Evolutionary conservation across 257 asterid species (phyloP).

Genomic region (Echium plantagineum): DNA sequence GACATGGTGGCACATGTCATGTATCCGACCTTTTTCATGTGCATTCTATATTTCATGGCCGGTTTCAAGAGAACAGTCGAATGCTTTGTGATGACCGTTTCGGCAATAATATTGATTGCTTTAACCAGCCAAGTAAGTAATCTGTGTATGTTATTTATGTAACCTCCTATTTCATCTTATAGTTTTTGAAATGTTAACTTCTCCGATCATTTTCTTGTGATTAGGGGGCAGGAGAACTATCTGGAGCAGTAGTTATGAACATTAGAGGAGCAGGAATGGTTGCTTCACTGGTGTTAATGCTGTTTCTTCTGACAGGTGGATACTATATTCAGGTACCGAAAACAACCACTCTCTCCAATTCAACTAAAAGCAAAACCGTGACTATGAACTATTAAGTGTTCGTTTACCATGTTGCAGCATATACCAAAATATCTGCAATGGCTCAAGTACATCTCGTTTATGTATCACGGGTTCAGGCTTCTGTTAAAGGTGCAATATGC

Average conservation of each 20-base stretch:
- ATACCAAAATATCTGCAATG: conserved; percentile 80
- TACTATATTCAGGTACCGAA: conserved; percentile 75
- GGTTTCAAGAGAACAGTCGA: conserved; percentile 65
- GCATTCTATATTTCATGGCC: conserved; percentile 89
- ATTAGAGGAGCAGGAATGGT: conserved; percentile 76
- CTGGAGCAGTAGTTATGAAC: conserved; percentile 90
- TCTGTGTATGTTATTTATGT: neutral
- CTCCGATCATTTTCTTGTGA: conserved; percentile 1
- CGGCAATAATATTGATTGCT: conserved; percentile 51
- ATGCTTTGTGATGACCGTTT: conserved; percentile 63
- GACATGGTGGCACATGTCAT: conserved; percentile 78
- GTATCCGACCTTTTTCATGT: conserved; percentile 70
- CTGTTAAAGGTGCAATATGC: conserved; percentile 77
- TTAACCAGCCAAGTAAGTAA: conserved; percentile 75
- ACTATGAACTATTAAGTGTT: neutral
- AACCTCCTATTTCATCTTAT: neutral
- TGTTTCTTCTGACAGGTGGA: conserved; percentile 97
- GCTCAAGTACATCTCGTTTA: conserved; percentile 78
- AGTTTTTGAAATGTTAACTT: neutral
- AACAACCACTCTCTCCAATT: neutral
- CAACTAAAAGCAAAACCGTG: neutral
- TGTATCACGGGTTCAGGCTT: conserved; percentile 87
- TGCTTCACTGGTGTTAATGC: conserved; percentile 79
- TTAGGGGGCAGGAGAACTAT: conserved; percentile 95
- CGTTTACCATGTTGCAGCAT: conserved; percentile 39